Base-by-base conservation (phyloP, 1,139 yeast species). In the Saccharomyces hybrid region DNA sequence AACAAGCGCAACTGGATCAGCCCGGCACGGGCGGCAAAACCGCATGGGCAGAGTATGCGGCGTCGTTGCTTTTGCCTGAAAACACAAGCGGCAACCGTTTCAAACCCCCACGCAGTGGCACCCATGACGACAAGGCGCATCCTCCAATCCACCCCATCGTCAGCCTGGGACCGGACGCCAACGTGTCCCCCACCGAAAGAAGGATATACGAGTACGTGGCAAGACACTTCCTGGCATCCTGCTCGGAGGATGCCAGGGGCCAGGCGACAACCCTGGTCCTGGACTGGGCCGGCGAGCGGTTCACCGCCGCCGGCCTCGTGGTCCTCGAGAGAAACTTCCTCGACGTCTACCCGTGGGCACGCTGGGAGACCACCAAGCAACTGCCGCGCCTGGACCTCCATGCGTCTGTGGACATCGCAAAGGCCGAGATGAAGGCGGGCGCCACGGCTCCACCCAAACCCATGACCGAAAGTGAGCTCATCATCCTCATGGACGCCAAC, bases 71-170 rank as follows among this genome's bases (percentile, higher is more conserved):
- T 6, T 54, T 57, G 11, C 74, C 72, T 25, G 49, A 51, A 14
- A 25, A 51, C 4, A 51, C 55, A 9, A 55, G 53, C 38, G 11
- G 3, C 4, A 66, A 67, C 16, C 72, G 70, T 51, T 86, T 79
- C 62, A 67, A 76, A 20, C 65, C 69, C 2, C 99, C 99, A 0
- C 72, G 99, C 51, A 76, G 76, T 44, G 99, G 99, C 1, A 76
- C 75, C 23, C 85, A 88, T 64, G 89, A 91, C 65, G 99, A 95
- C 72, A 85, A 89, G 65, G 98, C 99, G 23, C 99, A 95, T 77
- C 99, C 99, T 2, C 98, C 99, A 0, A 95, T 95, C 56, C 98
- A 95, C 67, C 99, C 99, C 0, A 85, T 93, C 14, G 76, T 79
- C 46, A 58, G 64, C 27, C 47, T 64, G n/a, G 67, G 68, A 4